Evolutionary conservation across 2,329 filamentous ascomycete species (phyloP), one percentile per base, ranked within the genome.

Genomic region (Zymoseptoria ardabiliae): DNA sequence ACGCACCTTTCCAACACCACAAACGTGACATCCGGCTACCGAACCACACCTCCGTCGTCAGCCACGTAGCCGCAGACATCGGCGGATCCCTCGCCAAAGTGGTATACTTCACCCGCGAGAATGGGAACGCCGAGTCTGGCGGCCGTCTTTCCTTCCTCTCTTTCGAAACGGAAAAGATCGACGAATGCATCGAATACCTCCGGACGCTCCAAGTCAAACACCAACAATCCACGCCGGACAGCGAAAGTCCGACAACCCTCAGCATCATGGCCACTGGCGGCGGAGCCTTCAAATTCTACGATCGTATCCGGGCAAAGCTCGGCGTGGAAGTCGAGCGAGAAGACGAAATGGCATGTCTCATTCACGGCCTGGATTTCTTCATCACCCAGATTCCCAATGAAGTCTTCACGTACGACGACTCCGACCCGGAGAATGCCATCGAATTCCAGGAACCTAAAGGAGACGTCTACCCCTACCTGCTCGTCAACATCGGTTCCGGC

Each of bases 301-400:
- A 97, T 73, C 87, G 86, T 74, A 91, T 99, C 68, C 87, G 86
- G 71, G 84, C 93, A 63, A 85, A 87, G 4, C 78, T 99, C 55
- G 89, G 89, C 13, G 90, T 96, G 1, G 89, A 97, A 71, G 91
- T 99, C 20, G 79, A 92, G 69, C 82, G 91, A 50, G 94, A 97
- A 75, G 94, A 99, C 70, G 94, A 99, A 77, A 99, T 99, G 94
- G 91, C 96, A 74, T 99, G 94, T 72, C 78, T 99, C 60, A 99
- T 99, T 64, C 62, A 68, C 91, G 91, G 93, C 11, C 85, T 99
- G 50, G 94, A 99, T 73, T 99, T 97, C 78, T 97, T 99, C 80
- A 97, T 97, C 71, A 96, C 91, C 65, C 92, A 97, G 73, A 97
- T 99, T 61, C 94, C 94, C 20, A 86, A 89, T 67, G 94, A 99